These are phyloP conservation scores for Annona cherimola DNA, from an alignment of 164 flowering plant genomes.

Conservation along the genomic window DNA sequence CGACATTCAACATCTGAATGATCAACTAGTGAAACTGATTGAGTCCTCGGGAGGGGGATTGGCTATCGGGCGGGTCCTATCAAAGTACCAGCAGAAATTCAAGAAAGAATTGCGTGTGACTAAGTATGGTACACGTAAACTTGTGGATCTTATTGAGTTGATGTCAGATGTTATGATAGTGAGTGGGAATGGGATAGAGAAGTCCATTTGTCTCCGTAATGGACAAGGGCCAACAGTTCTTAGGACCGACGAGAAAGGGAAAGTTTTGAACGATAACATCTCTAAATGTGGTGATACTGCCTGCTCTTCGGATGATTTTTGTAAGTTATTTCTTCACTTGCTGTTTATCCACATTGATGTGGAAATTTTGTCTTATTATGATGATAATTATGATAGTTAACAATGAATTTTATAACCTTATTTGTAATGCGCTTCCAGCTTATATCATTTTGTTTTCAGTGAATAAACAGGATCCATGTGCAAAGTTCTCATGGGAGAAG, in stretches of 20 bases:
- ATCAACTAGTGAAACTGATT: slow-evolving; percentile 70
- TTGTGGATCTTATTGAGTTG: slow-evolving; percentile 75
- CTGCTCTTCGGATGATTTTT: no score
- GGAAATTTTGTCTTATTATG: no score
- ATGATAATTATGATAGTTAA: no score
- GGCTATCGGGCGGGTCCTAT: slow-evolving; percentile 57
- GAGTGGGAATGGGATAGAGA: slow-evolving; percentile 61
- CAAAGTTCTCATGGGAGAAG: no score
- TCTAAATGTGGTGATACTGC: slow-evolving; percentile 14
- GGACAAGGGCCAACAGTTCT: no score
- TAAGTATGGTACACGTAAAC: slow-evolving; percentile 72
- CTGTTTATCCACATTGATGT: no score
- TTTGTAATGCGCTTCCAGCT: no score
- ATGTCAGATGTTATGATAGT: slow-evolving; percentile 61
- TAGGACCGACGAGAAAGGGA: slow-evolving; percentile 54
- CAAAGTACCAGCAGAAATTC: slow-evolving; percentile 66
- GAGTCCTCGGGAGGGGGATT: slow-evolving; percentile 67
- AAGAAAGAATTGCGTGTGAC: slow-evolving; percentile 73
- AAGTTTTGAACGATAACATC: slow-evolving; percentile 36
- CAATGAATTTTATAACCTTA: no score
- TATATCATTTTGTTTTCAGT: no score
- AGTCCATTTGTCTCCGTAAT: slow-evolving; percentile 39
- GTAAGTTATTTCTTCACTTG: no score
- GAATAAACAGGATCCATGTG: no score
- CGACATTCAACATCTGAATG: slow-evolving; percentile 69